Evolutionary conservation across 2,329 filamentous ascomycete species (phyloP), one percentile per base, ranked within the genome.

Genomic region (Arthrobotrys pseudoclavata): DNA sequence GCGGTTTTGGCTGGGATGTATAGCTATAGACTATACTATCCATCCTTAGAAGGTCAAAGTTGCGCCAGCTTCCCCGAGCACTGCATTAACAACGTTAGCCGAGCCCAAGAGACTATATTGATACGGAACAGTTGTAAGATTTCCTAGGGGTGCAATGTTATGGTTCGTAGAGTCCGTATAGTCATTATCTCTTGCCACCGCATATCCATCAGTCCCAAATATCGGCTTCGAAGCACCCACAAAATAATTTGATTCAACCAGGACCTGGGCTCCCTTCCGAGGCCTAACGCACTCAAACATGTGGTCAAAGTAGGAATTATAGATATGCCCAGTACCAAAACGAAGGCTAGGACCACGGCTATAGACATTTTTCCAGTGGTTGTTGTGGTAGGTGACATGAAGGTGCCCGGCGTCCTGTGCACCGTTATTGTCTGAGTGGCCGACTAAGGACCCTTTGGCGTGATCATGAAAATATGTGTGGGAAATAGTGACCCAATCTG

Each of bases 261-360:
- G 85, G 15, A 89, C 83, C 82, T 89, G 85, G 12, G 88, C 87
- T 9, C 86, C 86, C 79, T 86, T 84, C 61, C 87, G 86, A 52
- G 87, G 86, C 84, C 89, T 89, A 84, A 90, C 86, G 57, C 86
- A 87, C 50, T 86, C 86, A 60, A 83, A 84, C 64, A 84, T 82
- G 79, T 86, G 80, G 80, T 83, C 83, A 82, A 84, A 85, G 83
- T 85, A 86, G 81, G 84, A 86, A 82, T 84, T 84, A 15, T 12
- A 88, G 81, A 88, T 82, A 84, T 91, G 90, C 10, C 85, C 89
- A 48, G 88, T 91, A 29, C 90, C 90, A 84, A 91, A 92, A 80
- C 90, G 89, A 82, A 91, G 82, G 2, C 86, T 88, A 1, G 90
- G 90, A 0, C 84, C 85, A 63, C 90, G 89, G 4, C 87, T 89